A percentile compares a stretch with the other conserved stretches of the same genome.
Evolutionary conservation across 176 grass and related monocot genomes (phyloP).

Genomic region (Aegilops speltoides): DNA sequence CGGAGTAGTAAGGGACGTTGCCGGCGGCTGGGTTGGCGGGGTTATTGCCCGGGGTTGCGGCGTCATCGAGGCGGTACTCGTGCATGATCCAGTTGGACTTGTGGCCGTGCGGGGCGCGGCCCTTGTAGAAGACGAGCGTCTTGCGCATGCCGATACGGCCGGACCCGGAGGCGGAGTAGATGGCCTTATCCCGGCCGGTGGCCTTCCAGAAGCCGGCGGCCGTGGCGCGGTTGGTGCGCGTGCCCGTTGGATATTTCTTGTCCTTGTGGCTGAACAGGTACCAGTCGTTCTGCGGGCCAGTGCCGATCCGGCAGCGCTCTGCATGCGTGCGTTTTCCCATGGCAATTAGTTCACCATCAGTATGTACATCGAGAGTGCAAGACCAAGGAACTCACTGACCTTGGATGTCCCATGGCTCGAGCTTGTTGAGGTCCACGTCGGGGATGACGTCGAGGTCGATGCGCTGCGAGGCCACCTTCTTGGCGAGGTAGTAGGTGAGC

Average conservation of each 20-base stretch:
- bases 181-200: constrained; percentile 84
- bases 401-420: constrained; percentile 96
- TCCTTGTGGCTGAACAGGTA: constrained; percentile 97
- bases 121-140: constrained; percentile 92
- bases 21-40: background rate
- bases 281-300: constrained; percentile 85
- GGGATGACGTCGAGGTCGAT: constrained; percentile 92
- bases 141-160: constrained; percentile 82
- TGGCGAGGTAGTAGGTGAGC: constrained; percentile 80
- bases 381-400: background rate
- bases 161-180: constrained; percentile 36
- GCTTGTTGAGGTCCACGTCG: constrained; percentile 90
- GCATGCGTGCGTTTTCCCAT: background rate
- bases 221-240: constrained; percentile 83
- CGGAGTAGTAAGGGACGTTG: background rate
- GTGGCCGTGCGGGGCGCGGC: constrained; percentile 69
- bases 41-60: no score
- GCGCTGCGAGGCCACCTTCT: constrained; percentile 67
- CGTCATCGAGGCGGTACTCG: constrained; percentile 59
- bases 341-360: background rate
- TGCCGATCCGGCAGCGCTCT: constrained; percentile 75
- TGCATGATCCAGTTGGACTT: constrained; percentile 98
- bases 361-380: no score
- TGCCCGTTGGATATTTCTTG: constrained; percentile 88
- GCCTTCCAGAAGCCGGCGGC: constrained; percentile 81